These are phyloP conservation scores for Bruguiera sexangula DNA, from an alignment of 345 rosid species.

Conservation along the genomic window DNA sequence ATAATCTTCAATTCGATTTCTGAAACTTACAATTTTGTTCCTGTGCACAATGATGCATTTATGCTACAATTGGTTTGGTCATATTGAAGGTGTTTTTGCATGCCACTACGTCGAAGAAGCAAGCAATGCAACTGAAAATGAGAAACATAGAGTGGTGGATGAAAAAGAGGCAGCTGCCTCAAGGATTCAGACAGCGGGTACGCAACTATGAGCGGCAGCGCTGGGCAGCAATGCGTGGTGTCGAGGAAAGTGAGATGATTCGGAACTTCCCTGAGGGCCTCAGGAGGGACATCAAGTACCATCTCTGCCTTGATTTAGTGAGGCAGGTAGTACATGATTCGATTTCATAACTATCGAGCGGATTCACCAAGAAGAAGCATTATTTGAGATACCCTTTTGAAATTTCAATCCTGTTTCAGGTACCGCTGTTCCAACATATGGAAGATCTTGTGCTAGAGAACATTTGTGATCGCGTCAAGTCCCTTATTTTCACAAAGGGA, in stretches of 20 bases:
- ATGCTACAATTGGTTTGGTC: not conserved
- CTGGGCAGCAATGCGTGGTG: slow-evolving; percentile 99
- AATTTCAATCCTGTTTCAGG: slow-evolving; percentile 37
- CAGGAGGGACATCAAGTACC: slow-evolving; percentile 92
- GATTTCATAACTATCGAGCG: not conserved
- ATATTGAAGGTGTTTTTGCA: slow-evolving; percentile 66
- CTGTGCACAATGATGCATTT: not conserved
- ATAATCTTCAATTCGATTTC: too few species aligned
- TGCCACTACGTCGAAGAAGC: slow-evolving; percentile 93
- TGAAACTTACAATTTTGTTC: not conserved
- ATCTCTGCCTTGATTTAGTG: slow-evolving; percentile 86
- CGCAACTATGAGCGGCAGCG: slow-evolving; percentile 88
- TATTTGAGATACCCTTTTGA: too few species aligned
- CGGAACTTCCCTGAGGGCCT: slow-evolving; percentile 87
- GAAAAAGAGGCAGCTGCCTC: slow-evolving; percentile 81
- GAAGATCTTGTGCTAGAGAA: slow-evolving; percentile 91
- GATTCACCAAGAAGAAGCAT: not conserved
- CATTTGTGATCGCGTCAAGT: slow-evolving; percentile 89
- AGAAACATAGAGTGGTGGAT: slow-evolving; percentile 99
- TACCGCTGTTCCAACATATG: slow-evolving; percentile 92
- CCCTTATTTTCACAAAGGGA: slow-evolving; percentile 91
- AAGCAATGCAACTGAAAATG: slow-evolving; percentile 97
- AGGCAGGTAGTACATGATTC: slow-evolving; percentile 53
- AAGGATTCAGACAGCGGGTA: slow-evolving; percentile 79
- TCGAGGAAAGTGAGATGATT: slow-evolving; percentile 85